phyloP scores from a whole-genome alignment of 192 early-diverging fungal genomes.

The Spinellus fusiger region DNA sequence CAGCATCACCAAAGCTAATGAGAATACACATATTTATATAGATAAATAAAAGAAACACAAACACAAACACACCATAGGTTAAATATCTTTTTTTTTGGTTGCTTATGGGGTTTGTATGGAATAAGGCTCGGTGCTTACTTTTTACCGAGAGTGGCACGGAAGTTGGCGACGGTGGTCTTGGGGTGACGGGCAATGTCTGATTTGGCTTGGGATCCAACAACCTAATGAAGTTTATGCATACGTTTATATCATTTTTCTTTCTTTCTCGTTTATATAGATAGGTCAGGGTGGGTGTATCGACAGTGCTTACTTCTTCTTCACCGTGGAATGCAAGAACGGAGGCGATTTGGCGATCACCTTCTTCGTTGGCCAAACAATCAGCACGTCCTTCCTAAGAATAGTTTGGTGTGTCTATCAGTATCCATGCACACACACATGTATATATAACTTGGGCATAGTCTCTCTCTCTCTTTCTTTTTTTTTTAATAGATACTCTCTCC shows the following conservation, averaged over 20 bases:
- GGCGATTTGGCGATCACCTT: constrained; percentile 95
- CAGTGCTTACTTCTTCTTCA: constrained; percentile 73
- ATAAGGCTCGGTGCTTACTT: no score
- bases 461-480: neutral
- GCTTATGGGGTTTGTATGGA: constrained; percentile 1
- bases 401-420: neutral
- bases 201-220: constrained; percentile 65
- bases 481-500: neutral
- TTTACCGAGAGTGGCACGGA: constrained; percentile 81
- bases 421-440: no score
- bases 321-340: constrained; percentile 88
- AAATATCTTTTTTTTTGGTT: no score
- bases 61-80: neutral
- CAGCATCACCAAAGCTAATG: constrained; percentile 24
- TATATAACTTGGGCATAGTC: neutral
- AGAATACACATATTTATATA: no score
- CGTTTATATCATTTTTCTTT: neutral
- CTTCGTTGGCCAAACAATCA: constrained; percentile 96
- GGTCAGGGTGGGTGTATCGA: constrained; percentile 18
- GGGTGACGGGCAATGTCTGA: constrained; percentile 84
- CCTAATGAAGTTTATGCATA: constrained; percentile 2
- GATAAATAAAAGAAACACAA: no score
- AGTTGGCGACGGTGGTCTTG: constrained; percentile 85
- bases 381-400: constrained; percentile 56
- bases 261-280: constrained; percentile 1